Percentiles rank a stretch among this genome's conserved stretches.
Evolutionary conservation across 139 green algal genomes (phyloP).

Genomic region (Chlamydomonas eustigma): DNA sequence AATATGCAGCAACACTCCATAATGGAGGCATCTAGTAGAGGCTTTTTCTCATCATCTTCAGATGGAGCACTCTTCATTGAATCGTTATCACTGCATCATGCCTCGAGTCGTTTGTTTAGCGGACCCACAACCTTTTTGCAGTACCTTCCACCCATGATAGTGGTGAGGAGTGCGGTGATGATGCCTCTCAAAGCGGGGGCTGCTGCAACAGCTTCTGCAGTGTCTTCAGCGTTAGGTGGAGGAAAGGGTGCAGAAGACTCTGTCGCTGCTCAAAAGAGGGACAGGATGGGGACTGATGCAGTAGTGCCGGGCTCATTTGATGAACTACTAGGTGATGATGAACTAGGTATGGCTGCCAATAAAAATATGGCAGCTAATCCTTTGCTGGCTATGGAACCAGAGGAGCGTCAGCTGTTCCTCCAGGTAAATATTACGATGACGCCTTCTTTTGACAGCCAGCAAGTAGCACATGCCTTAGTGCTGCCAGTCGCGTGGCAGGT

Average conservation of each 20-base stretch:
- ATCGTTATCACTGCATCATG: no score
- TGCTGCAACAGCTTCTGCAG: slow-evolving; percentile 2
- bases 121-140: neutral
- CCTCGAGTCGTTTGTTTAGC: no score
- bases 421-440: no score
- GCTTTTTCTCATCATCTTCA: neutral
- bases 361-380: slow-evolving; percentile 22
- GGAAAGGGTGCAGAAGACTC: slow-evolving; percentile 13
- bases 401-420: slow-evolving; percentile 60
- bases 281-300: no score
- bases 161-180: slow-evolving; percentile 10
- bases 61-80: no score
- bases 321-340: no score
- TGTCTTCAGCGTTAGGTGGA: neutral
- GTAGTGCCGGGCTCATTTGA: no score
- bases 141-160: neutral
- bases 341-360: no score
- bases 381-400: slow-evolving; percentile 55
- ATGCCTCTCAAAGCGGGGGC: slow-evolving; percentile 15
- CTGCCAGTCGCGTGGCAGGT: no score
- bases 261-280: slow-evolving; percentile 1
- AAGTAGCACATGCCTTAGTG: no score
- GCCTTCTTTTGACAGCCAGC: no score
- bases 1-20: neutral
- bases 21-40: neutral